A percentile compares a stretch with the other conserved stretches of the same genome.
These are phyloP conservation scores for Meira miltonrushii DNA, from an alignment of 1,284 basidiomycete genomes.

Conservation along the genomic window DNA sequence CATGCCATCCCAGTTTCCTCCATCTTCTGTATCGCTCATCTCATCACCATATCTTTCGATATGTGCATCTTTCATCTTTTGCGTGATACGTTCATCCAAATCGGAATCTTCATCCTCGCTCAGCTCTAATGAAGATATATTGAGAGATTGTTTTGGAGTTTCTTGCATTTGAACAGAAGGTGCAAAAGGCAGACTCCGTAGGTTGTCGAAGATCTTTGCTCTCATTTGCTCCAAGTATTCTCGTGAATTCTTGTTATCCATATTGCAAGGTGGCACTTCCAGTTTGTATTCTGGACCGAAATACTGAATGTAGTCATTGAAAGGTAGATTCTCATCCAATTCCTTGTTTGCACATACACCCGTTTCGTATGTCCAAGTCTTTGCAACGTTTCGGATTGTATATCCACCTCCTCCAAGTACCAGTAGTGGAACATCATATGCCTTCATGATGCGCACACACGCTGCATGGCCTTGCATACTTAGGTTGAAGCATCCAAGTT, in stretches of 20 bases:
- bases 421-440: slow-evolving; percentile 80
- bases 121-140: slow-evolving; percentile 57
- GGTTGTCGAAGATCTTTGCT: slow-evolving; percentile 68
- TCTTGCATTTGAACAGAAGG: slow-evolving; percentile 84
- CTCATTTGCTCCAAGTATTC: slow-evolving; percentile 75
- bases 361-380: slow-evolving; percentile 95
- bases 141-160: slow-evolving; percentile 61
- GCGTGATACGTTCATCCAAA: slow-evolving; percentile 51
- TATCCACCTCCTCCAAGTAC: slow-evolving; percentile 94
- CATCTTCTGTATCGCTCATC: slow-evolving; percentile 39
- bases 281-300: slow-evolving; percentile 92
- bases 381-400: slow-evolving; percentile 82
- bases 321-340: slow-evolving; percentile 73
- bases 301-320: slow-evolving; percentile 96
- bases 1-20: slow-evolving; percentile 16
- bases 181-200: slow-evolving; percentile 71
- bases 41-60: slow-evolving; percentile 42
- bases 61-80: slow-evolving; percentile 41
- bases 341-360: slow-evolving; percentile 84
- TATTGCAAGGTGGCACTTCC: slow-evolving; percentile 83
- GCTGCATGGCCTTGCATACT: slow-evolving; percentile 81
- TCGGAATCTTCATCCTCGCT: slow-evolving; percentile 52
- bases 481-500: slow-evolving; percentile 92
- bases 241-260: slow-evolving; percentile 84
- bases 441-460: slow-evolving; percentile 80